A percentile compares a stretch with the other conserved stretches of the same genome.
These are phyloP conservation scores for Nothophaeocryptopus gaeumannii DNA, from an alignment of 2,329 filamentous ascomycete genomes.

Conservation along the genomic window DNA sequence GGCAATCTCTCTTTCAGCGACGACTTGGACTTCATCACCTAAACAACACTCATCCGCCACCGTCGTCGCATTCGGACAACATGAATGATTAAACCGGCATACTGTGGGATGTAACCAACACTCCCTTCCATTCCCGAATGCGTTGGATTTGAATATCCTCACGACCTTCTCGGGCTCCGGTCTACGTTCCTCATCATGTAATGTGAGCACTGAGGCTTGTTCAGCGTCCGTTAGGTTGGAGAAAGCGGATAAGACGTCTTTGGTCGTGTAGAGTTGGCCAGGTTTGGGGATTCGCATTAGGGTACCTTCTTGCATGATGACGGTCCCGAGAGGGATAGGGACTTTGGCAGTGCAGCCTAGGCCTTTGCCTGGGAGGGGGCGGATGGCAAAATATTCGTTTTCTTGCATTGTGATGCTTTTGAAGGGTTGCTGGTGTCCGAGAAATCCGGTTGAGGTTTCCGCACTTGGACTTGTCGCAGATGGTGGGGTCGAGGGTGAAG, in stretches of 20 bases:
- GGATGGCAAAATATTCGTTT: neutral
- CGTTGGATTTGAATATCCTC: constrained; percentile 15
- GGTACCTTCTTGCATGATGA: constrained; percentile 11
- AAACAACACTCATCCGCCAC: constrained; percentile 8
- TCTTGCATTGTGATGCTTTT: neutral
- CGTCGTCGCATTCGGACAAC: constrained; percentile 10
- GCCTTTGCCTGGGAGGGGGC: constrained; percentile 10
- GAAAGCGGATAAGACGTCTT: constrained; percentile 7
- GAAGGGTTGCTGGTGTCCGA: too few species aligned
- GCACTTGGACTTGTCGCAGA: too few species aligned
- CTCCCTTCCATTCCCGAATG: constrained; percentile 7
- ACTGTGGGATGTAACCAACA: constrained; percentile 16
- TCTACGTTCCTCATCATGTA: neutral
- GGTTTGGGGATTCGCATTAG: constrained; percentile 11
- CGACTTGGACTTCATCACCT: constrained; percentile 6
- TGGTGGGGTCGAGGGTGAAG: too few species aligned
- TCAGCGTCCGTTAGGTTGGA: neutral
- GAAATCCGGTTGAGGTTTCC: too few species aligned
- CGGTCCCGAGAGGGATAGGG: constrained; percentile 3
- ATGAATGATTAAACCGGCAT: constrained; percentile 13
- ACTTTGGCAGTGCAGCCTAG: constrained; percentile 6
- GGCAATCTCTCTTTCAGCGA: constrained; percentile 9
- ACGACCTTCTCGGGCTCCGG: constrained; percentile 1
- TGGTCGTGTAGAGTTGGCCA: constrained; percentile 2
- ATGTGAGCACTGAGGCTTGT: constrained; percentile 5